Evolutionary conservation across 495 filamentous ascomycete species (phyloP), one percentile per base, ranked within the genome.

Genomic region (Aspergillus conjunctus): DNA sequence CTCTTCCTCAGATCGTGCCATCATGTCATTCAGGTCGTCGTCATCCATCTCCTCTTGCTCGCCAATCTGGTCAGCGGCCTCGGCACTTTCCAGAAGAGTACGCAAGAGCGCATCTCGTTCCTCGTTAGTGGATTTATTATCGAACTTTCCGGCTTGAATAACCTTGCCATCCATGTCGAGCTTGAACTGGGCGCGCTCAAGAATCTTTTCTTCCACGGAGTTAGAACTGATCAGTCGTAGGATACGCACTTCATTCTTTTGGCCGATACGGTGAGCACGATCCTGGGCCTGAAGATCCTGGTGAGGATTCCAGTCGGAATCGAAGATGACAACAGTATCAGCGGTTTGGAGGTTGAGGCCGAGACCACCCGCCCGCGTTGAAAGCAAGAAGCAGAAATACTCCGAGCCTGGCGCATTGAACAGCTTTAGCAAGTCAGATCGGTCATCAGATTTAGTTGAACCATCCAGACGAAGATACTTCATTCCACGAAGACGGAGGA

Each of bases 251-350:
- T 98, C 94, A 69, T 98, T 98, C 86, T 98, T 98, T 73, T 98
- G 94, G 52, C 94, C 94, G 64, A 98, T 98, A 87, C 94, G 94
- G 85, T 98, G 94, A 21, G 94, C 94, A 86, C 94, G 93, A 87
- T 98, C 94, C 73, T 98, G 94, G 31, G 94, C 94, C 76, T 98
- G 94, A 71, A 98, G 78, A 88, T 98, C 94, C 76, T 98, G 94
- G 75, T 98, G 94, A 67, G 94, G 94, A 77, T 98, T 98, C 94
- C 94, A 98, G 78, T 98, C 94, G 0, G 94, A 98, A 74, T 98
- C 94, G 75, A 95, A 98, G 64, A 98, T 98, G 69, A 98, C 96
- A 75, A 98, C 94, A 0, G 94, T 98, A 77, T 98, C 94, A 43
- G 94, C 94, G 14, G 93, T 95, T 73, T 98, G 94, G 67, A 98